phyloP scores from a whole-genome alignment of 129 eudicot species.

The Flaveria ramosissima region DNA sequence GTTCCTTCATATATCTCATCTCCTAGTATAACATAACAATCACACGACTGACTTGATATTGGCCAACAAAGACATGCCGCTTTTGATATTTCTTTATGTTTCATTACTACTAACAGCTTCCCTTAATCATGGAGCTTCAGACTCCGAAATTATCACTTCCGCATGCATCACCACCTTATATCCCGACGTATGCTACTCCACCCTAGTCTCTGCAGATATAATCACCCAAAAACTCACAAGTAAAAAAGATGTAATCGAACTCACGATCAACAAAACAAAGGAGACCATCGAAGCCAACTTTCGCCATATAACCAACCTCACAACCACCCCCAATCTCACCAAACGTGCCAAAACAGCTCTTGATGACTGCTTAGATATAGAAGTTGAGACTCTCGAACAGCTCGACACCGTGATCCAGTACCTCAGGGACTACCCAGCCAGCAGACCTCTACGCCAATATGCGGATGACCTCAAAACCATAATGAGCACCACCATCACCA shows the following conservation, averaged over 20 bases:
- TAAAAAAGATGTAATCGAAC: conserved; percentile 51
- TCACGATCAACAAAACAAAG: conserved; percentile 53
- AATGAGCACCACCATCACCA: conserved; percentile 66
- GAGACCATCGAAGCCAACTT: conserved; percentile 46
- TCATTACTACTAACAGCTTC: not conserved
- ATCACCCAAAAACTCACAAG: conserved; percentile 19
- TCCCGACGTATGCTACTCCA: conserved; percentile 63
- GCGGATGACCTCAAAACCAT: conserved; percentile 74
- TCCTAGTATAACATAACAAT: not conserved
- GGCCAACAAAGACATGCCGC: conserved; percentile 9
- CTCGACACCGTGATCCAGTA: conserved; percentile 41
- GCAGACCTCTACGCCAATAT: conserved; percentile 38
- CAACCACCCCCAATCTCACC: conserved; percentile 30
- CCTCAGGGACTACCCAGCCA: conserved; percentile 43
- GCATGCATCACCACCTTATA: conserved; percentile 59
- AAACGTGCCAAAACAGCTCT: conserved; percentile 56
- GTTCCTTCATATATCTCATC: not conserved
- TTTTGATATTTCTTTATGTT: not conserved
- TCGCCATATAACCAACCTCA: conserved; percentile 39
- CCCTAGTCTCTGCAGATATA: conserved; percentile 32
- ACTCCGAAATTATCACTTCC: conserved; percentile 24
- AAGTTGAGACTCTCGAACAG: conserved; percentile 57
- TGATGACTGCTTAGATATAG: conserved; percentile 62
- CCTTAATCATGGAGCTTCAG: not conserved
- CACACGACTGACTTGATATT: not conserved